phyloP scores from a whole-genome alignment of 805 yeast species.

The Danielia oregonensis region DNA sequence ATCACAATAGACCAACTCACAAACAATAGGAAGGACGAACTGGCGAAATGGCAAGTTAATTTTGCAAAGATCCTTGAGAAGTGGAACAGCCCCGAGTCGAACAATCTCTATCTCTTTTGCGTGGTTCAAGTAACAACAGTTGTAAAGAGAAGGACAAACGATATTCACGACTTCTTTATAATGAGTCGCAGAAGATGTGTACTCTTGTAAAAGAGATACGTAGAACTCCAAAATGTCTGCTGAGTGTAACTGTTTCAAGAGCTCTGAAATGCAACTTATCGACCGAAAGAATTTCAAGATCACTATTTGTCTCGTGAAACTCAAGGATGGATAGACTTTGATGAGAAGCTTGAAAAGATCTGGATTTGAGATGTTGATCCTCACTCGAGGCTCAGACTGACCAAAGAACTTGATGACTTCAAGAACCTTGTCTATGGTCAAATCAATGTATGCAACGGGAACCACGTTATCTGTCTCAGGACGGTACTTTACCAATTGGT shows the following conservation, averaged over 20 bases:
- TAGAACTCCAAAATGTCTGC: conserved; percentile 45
- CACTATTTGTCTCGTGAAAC: conserved; percentile 29
- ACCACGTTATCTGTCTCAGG: conserved; percentile 1
- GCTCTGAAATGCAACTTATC: conserved; percentile 34
- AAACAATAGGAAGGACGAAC: conserved; percentile 49
- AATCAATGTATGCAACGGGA: conserved; percentile 5
- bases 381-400: conserved; percentile 44
- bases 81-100: conserved; percentile 44
- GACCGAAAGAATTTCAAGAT: conserved; percentile 45
- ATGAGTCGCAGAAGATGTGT: conserved; percentile 25
- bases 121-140: conserved; percentile 48
- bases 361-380: conserved; percentile 33
- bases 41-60: conserved; percentile 46
- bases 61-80: conserved; percentile 35
- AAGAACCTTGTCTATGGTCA: conserved; percentile 29
- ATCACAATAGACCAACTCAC: conserved; percentile 49
- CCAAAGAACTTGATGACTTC: conserved; percentile 40
- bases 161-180: conserved; percentile 41
- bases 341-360: conserved; percentile 41
- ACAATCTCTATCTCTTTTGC: conserved; percentile 44
- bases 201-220: conserved; percentile 26
- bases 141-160: conserved; percentile 47
- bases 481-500: conserved; percentile 24
- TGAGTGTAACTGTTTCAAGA: conserved; percentile 26
- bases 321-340: conserved; percentile 32